Conservation (phyloP, 345 rosid genomes). For the Eucalyptus curtisii region DNA sequence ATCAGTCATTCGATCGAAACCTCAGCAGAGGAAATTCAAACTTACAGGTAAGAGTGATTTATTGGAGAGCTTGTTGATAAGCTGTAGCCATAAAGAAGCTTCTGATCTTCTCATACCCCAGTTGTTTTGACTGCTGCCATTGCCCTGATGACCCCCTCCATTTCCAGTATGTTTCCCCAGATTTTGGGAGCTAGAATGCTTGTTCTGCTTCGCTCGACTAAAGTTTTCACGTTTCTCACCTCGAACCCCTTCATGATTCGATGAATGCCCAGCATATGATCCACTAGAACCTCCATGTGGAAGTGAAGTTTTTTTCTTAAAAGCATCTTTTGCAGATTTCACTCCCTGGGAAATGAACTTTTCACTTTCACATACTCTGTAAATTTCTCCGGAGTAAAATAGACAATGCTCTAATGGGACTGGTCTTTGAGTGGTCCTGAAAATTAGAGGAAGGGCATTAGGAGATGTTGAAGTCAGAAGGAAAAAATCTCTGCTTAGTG, state of each 20-base stretch:
- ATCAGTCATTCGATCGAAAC: background rate
- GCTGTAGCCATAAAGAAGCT: slow-evolving; percentile 70
- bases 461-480: background rate
- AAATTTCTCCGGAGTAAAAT: slow-evolving; percentile 80
- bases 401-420: slow-evolving; percentile 95
- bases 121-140: slow-evolving; percentile 48
- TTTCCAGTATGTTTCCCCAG: slow-evolving; percentile 24
- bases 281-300: slow-evolving; percentile 24
- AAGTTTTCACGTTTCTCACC: slow-evolving; percentile 56
- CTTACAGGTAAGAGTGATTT: slow-evolving; percentile 80
- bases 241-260: slow-evolving; percentile 40
- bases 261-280: slow-evolving; percentile 35
- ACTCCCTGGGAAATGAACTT: slow-evolving; percentile 48
- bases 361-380: slow-evolving; percentile 77
- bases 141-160: slow-evolving; percentile 26
- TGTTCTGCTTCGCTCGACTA: slow-evolving; percentile 60
- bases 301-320: slow-evolving; percentile 58
- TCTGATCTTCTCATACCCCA: slow-evolving; percentile 69
- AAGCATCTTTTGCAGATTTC: slow-evolving; percentile 69
- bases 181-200: slow-evolving; percentile 52
- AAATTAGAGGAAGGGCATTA: background rate
- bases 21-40: background rate
- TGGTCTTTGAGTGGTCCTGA: slow-evolving; percentile 91
- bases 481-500: background rate
- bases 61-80: slow-evolving; percentile 79